Evolutionary conservation across 371 early-diverging fungal genomes (phyloP), one percentile per base, ranked within the genome.

Genomic region (Mucor mucedo): DNA sequence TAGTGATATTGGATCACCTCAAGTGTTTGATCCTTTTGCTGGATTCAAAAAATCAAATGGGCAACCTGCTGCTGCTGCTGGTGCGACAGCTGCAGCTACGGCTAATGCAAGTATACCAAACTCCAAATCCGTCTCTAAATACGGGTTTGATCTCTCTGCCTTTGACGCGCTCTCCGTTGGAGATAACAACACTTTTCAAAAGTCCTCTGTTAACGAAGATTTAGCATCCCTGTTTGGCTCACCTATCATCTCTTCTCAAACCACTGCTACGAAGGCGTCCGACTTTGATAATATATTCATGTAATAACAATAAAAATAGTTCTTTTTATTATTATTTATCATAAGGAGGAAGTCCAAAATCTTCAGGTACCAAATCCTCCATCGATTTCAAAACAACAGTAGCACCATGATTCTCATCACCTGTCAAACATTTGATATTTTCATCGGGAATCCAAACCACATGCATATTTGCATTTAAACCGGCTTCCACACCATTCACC

Each of bases 401-500:
- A 9, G 87, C 86, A 14, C 75, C 71, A 62, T 83, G 78, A 27
- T 68, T 66, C 3, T 66, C 42, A 5, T 64, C 70, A 27, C 68
- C 73, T 47, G 68, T 57, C 35, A 78, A 66, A 4, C 64, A 69
- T 21, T 79, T 78, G 16, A 82, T 65, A 32, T 79, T 68, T 49
- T 91, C 79, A 79, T 95, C 94, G 2, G 93, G 94, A 39, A 93
- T 86, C 94, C 93, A 94, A 35, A 93, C 71, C 79, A 83, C 87
- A 61, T 86, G 84, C 96, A 96, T 95, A 0, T 84, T 80, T 4
- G 98, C 98, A 67, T 84, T 87, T 40, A 87, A 72, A 5, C 85
- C 98, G 5, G 96, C 95, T 63, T 89, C 64, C 7, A 96, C 90
- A 16, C 98, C 98, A 55, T 86, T 84, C 3, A 83, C 73, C 5